Evolutionary conservation across 73 alveolate genomes (phyloP).

Genomic region (Vitrella brassicaformis): DNA sequence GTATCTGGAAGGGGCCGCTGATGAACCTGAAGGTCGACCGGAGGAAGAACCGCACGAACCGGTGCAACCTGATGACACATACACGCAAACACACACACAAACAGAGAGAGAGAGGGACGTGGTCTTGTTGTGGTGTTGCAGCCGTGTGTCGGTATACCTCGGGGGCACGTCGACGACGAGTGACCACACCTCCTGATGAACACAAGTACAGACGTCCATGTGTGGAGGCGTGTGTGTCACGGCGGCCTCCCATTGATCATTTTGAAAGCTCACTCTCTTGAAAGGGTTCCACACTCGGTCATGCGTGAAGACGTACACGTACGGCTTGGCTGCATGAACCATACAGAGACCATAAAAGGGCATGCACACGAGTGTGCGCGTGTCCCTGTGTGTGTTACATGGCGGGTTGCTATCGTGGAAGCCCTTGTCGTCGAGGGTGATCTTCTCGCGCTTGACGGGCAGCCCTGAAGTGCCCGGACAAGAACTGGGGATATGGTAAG

Average conservation of each 20-base stretch:
- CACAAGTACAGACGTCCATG: background rate
- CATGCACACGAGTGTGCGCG: too few species aligned
- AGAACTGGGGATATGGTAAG: background rate
- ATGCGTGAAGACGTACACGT: background rate
- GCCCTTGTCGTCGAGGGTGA: too few species aligned
- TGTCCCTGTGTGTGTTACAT: too few species aligned
- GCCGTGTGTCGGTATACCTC: too few species aligned
- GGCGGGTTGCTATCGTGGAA: too few species aligned
- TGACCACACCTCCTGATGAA: too few species aligned
- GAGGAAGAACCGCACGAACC: conserved; percentile 29
- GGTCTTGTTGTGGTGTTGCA: too few species aligned
- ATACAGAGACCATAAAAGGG: background rate
- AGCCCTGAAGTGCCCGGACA: too few species aligned
- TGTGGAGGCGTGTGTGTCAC: background rate
- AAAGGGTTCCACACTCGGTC: background rate
- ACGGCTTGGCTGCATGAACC: background rate
- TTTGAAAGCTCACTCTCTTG: background rate
- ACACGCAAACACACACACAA: background rate
- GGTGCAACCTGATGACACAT: conserved; percentile 13
- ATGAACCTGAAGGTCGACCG: conserved; percentile 20
- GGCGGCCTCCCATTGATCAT: background rate
- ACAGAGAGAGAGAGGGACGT: background rate
- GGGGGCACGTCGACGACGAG: too few species aligned
- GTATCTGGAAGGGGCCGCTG: conserved; percentile 23
- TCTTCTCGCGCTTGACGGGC: too few species aligned